phyloP scores from a whole-genome alignment of 2,329 filamentous ascomycete species.

The Calonectria hongkongensis region DNA sequence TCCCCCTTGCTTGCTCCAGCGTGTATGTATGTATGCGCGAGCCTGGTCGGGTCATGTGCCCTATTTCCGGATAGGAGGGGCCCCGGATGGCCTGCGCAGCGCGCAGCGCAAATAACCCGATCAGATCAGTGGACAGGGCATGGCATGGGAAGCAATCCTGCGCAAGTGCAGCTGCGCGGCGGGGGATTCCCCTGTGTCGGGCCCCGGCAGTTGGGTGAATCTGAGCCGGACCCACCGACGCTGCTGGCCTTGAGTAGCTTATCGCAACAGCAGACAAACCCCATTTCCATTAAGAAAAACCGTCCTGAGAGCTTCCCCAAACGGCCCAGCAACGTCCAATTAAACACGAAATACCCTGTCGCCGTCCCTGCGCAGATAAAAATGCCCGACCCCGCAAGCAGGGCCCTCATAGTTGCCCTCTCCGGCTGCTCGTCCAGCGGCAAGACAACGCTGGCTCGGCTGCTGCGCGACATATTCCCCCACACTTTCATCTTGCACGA shows the following conservation, averaged over 20 bases:
- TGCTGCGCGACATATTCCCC: conserved; percentile 88
- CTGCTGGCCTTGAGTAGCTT: neutral
- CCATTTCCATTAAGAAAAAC: neutral
- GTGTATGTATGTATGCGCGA: too few species aligned
- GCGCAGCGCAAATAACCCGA: too few species aligned
- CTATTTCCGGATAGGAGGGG: too few species aligned
- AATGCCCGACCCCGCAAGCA: conserved; percentile 59
- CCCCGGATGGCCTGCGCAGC: too few species aligned
- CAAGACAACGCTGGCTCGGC: conserved; percentile 93
- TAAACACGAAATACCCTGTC: neutral
- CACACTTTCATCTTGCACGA: conserved; percentile 90
- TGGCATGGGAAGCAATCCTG: neutral
- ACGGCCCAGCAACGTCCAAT: neutral
- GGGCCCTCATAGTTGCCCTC: conserved; percentile 83
- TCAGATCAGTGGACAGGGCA: too few species aligned
- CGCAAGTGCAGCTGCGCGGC: too few species aligned
- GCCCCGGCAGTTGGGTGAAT: neutral
- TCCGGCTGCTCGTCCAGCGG: conserved; percentile 94
- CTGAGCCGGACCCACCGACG: neutral
- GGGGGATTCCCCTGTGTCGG: too few species aligned
- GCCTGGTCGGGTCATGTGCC: too few species aligned
- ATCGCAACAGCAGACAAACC: conserved; percentile 8
- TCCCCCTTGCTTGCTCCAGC: too few species aligned
- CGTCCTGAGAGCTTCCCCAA: neutral
- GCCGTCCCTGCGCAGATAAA: neutral